Base-by-base conservation (phyloP, 2,329 filamentous ascomycete genomes). In the Nannizziopsis arthrosporioides region DNA sequence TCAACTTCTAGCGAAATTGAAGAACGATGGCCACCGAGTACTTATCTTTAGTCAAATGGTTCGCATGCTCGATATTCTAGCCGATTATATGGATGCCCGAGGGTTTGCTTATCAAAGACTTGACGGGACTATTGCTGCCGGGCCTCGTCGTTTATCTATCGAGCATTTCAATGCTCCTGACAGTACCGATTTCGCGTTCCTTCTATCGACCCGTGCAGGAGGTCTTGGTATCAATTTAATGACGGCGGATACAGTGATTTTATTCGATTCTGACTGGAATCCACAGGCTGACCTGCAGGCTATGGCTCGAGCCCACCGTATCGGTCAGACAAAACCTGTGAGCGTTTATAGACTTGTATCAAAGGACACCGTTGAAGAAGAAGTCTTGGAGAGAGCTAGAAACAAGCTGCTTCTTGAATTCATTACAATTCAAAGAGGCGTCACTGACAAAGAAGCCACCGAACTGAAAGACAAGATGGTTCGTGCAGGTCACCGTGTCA, bases 11-110 rank as follows among this genome's bases (percentile, higher is more conserved):
- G 84, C 84, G 5, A 98, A 98, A 68, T 71, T 98, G 55, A 94
- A 84, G 65, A 85, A 83, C 56, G 92, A 98, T 60, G 87, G 86
- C 42, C 92, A 98, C 66, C 85, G 92, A 47, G 93, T 98, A 10
- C 71, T 98, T 54, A 96, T 98, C 55, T 98, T 98, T 73, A 96
- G 90, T 64, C 92, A 98, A 63, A 98, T 98, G 92, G 93, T 98
- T 32, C 93, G 87, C 63, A 96, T 98, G 85, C 77, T 98, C 17
- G 89, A 98, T 60, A 92, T 98, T 46, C 75, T 98, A 1, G 86
- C 87, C 40, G 90, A 98, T 59, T 98, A 98, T 62, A 78, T 96
- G 55, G 85, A 87, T 44, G 77, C 92, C 46, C 84, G 92, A 53
- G 88, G 89, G n/a, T 93, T 96, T 66, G 82, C 92, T 51, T 96